Percentiles rank a stretch among this genome's conserved stretches.
Evolutionary conservation across 805 yeast species (phyloP).

Genomic region (Zygotorulaspora chibaensis): DNA sequence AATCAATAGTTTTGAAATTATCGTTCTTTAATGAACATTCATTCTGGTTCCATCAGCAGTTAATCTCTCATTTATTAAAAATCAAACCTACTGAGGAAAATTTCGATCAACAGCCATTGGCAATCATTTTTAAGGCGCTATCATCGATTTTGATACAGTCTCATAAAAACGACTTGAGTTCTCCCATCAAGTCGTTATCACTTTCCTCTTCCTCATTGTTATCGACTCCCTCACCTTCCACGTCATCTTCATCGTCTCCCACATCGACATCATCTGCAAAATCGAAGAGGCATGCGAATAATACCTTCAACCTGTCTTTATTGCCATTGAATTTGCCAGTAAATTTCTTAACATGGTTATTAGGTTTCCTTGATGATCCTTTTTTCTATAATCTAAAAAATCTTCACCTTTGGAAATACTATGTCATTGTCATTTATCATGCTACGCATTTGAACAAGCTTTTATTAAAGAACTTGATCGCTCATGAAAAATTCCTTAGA

Average conservation of each 20-base stretch:
- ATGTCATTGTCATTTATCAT: constrained; percentile 27
- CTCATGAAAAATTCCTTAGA: constrained; percentile 12
- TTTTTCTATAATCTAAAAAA: constrained; percentile 11
- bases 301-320: background rate
- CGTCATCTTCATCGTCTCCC: constrained; percentile 7
- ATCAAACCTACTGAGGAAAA: background rate
- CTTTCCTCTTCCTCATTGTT: constrained; percentile 3
- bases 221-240: constrained; percentile 9
- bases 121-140: constrained; percentile 26
- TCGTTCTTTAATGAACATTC: constrained; percentile 14
- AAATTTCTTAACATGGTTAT: constrained; percentile 21
- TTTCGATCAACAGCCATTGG: constrained; percentile 16
- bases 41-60: constrained; percentile 18
- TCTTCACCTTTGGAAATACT: constrained; percentile 30
- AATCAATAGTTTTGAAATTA: constrained; percentile 25
- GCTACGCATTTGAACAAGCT: constrained; percentile 20
- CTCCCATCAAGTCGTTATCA: constrained; percentile 3
- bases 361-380: constrained; percentile 15
- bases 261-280: background rate
- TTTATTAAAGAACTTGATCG: constrained; percentile 14
- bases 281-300: background rate
- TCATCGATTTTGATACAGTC: constrained; percentile 18
- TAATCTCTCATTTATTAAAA: constrained; percentile 8
- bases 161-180: constrained; percentile 5
- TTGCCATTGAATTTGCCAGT: constrained; percentile 14